These are phyloP conservation scores for Pyrenophora graminea DNA, from an alignment of 2,329 filamentous ascomycete genomes.

Conservation along the genomic window DNA sequence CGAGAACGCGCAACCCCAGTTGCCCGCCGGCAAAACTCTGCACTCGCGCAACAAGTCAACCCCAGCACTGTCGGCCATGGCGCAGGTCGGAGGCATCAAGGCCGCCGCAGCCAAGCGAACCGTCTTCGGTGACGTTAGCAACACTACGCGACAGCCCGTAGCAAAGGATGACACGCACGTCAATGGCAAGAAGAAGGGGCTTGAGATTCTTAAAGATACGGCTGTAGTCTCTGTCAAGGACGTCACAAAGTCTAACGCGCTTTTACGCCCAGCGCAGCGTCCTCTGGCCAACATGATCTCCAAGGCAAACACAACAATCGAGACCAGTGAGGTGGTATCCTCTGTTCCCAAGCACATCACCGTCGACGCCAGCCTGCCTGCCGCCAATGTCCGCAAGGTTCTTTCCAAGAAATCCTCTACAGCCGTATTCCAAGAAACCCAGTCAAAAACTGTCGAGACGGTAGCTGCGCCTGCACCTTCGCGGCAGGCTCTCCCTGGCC, in stretches of 20 bases:
- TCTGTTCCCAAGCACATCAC: slow-evolving; percentile 28
- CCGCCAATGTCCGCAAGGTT: slow-evolving; percentile 53
- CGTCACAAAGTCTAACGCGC: slow-evolving; percentile 50
- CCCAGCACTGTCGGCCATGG: slow-evolving; percentile 62
- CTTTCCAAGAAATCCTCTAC: slow-evolving; percentile 57
- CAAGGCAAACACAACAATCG: slow-evolving; percentile 27
- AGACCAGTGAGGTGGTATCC: slow-evolving; percentile 21
- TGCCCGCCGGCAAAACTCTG: slow-evolving; percentile 55
- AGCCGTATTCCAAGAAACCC: slow-evolving; percentile 59
- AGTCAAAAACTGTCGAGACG: slow-evolving; percentile 23
- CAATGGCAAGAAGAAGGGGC: slow-evolving; percentile 46
- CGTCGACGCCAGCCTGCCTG: slow-evolving; percentile 33
- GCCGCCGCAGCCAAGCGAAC: slow-evolving; percentile 71
- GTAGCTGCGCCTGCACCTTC: slow-evolving; percentile 24
- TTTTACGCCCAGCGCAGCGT: slow-evolving; percentile 66
- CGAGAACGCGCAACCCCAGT: slow-evolving; percentile 64
- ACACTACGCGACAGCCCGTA: slow-evolving; percentile 55
- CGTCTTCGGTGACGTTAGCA: slow-evolving; percentile 83
- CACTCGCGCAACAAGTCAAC: slow-evolving; percentile 85
- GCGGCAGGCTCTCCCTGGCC: slow-evolving; percentile 27
- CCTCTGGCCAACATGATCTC: slow-evolving; percentile 47
- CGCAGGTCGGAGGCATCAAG: slow-evolving; percentile 62
- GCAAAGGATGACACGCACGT: slow-evolving; percentile 62
- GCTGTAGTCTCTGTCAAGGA: slow-evolving; percentile 42
- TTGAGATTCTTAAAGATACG: slow-evolving; percentile 42